Base-by-base conservation (phyloP, 2,329 filamentous ascomycete species). In the Paracoccidioides lutzii region DNA sequence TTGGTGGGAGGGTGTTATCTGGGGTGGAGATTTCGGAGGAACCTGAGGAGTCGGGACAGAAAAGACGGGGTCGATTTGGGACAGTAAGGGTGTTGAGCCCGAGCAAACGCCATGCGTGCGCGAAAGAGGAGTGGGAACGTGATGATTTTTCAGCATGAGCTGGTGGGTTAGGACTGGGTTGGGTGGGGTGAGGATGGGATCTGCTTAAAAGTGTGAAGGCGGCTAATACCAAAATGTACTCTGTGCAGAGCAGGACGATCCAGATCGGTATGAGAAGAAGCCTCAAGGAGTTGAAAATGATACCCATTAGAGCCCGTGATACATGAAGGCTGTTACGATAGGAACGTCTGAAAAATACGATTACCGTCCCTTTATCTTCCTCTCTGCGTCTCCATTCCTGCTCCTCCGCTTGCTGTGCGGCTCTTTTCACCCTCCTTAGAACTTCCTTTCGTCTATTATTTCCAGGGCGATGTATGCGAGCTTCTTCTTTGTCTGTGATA, bases 231-330 rank as follows among this genome's bases (percentile, higher is more conserved):
- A 54, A n/a, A 9, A 40, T 42, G 33, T 48, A 54, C 22, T 49
- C 41, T 14, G 49, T 4, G 5, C 32, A 14, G 4, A 54, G 53
- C 7, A 54, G 43, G 15, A 33, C 8, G 12, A 54, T 40, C 53
- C 53, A 54, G 35, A 54, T 40, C 41, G 53, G 53, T 7, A 54
- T 12, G 12, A 54, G 15, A 37, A 54, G n/a, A n/a, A 40, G 15
- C 43, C 53, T 42, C 33, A 49, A 32, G 22, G 38, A 41, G 3
- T 30, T 40, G 37, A 45, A 28, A 33, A 37, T 15, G 5, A 32
- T 22, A 37, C 37, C 28, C 37, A 38, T 14, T n/a, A 55, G 38
- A 4, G 38, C 28, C 43, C 42, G 15, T 40, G 32, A 15, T 22
- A 22, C 22, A 22, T 42, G 10, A 40, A 43, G 7, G 15, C 28